Percentiles rank a stretch among this genome's conserved stretches.
Evolutionary conservation across 768 basidiomycete genomes (phyloP).

Genomic region (Neoboletus subvelutipes): DNA sequence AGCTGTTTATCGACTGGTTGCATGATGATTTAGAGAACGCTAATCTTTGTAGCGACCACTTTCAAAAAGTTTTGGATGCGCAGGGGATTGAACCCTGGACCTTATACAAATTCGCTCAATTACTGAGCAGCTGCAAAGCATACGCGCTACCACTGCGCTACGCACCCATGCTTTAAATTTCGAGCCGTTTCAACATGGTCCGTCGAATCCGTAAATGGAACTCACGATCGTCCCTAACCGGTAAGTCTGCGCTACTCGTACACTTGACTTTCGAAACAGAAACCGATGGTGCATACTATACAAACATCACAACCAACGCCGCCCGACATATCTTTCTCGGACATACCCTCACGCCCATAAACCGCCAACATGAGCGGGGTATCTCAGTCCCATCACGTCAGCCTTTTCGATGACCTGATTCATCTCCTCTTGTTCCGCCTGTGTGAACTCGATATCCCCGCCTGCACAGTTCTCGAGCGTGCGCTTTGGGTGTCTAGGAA

Average conservation of each 20-base stretch:
- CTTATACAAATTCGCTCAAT: conserved; percentile 35
- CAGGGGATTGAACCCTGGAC: conserved; percentile 46
- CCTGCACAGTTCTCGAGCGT: conserved; percentile 46
- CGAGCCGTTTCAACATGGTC: neutral
- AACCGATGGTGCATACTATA: neutral
- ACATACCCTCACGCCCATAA: conserved; percentile 32
- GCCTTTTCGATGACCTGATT: conserved; percentile 36
- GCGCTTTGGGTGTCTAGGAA: conserved; percentile 33
- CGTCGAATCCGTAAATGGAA: neutral
- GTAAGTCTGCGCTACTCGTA: no score
- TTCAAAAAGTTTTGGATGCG: conserved; percentile 34
- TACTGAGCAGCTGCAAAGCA: conserved; percentile 36
- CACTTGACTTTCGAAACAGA: neutral
- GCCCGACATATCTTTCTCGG: neutral
- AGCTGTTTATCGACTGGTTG: no score
- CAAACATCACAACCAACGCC: neutral
- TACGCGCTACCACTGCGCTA: conserved; percentile 43
- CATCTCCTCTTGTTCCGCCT: conserved; percentile 41
- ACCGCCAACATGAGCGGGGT: conserved; percentile 20
- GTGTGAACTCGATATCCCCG: conserved; percentile 41
- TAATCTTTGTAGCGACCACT: no score
- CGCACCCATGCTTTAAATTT: conserved; percentile 9
- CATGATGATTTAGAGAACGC: neutral
- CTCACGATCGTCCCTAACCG: no score
- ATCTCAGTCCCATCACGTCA: conserved; percentile 43